Conservation (phyloP, 129 eudicot species). For the Flaveria brownii region DNA sequence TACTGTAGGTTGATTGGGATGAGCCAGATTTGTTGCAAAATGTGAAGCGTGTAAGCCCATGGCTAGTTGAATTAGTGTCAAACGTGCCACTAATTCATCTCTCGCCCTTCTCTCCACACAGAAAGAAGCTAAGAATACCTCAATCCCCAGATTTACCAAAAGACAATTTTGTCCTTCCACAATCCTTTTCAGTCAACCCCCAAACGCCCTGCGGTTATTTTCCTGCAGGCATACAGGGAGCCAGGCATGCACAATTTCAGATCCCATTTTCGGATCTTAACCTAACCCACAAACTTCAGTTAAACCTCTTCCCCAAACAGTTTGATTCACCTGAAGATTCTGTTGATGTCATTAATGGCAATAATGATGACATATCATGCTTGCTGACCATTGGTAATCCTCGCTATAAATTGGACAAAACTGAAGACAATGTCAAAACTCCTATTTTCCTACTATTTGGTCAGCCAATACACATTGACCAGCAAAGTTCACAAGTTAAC, state of each 20-base stretch:
- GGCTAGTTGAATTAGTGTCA: conserved; percentile 81
- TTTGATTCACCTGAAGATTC: conserved; percentile 39
- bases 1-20: conserved; percentile 77
- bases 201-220: conserved; percentile 61
- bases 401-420: conserved; percentile 40
- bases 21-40: conserved; percentile 85
- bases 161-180: conserved; percentile 49
- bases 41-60: conserved; percentile 92
- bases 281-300: conserved; percentile 56
- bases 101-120: conserved; percentile 78
- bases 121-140: conserved; percentile 68
- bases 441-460: conserved; percentile 78
- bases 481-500: conserved; percentile 32
- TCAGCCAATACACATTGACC: conserved; percentile 74
- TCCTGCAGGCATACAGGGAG: conserved; percentile 99
- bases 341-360: conserved; percentile 23
- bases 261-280: conserved; percentile 66
- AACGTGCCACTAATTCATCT: conserved; percentile 68
- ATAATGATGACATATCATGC: conserved; percentile 51
- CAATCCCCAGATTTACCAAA: conserved; percentile 55
- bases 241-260: conserved; percentile 97
- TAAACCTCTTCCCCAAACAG: conserved; percentile 46
- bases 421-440: conserved; percentile 32
- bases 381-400: conserved; percentile 63
- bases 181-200: conserved; percentile 65